Evolutionary conservation across 1,284 basidiomycete genomes (phyloP).

Genomic region (Singerocomus inundabilis): DNA sequence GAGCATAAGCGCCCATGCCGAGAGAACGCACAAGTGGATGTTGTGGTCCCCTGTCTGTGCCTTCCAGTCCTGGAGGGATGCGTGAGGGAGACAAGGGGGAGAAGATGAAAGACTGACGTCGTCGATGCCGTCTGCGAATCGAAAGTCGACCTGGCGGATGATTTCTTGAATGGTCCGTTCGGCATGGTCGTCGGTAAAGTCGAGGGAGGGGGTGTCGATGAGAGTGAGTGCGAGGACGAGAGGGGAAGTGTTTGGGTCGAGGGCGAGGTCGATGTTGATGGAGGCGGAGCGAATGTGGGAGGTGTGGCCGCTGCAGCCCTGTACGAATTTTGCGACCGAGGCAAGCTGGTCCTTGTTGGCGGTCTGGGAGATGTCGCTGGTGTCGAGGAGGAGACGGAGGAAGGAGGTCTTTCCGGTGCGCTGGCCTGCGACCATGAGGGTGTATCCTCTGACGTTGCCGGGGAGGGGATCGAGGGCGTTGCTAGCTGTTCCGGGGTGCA

Average conservation of each 20-base stretch:
- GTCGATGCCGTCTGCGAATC: constrained; percentile 65
- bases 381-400: constrained; percentile 74
- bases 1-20: constrained; percentile 22
- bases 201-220: constrained; percentile 75
- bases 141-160: constrained; percentile 61
- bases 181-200: constrained; percentile 59
- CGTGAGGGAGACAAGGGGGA: constrained; percentile 11
- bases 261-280: constrained; percentile 61
- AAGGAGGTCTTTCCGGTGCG: constrained; percentile 80
- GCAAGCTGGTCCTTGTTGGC: constrained; percentile 68
- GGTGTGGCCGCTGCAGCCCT: constrained; percentile 65
- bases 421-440: constrained; percentile 72
- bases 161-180: constrained; percentile 63
- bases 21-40: constrained; percentile 69
- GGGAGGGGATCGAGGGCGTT: constrained; percentile 26
- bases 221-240: constrained; percentile 62
- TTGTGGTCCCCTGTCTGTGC: constrained; percentile 67
- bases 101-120: constrained; percentile 52
- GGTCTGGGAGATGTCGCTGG: constrained; percentile 56
- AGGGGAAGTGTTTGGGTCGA: constrained; percentile 42
- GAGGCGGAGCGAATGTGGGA: constrained; percentile 64
- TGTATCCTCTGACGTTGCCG: constrained; percentile 43
- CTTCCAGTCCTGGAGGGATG: constrained; percentile 55
- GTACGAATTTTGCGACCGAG: constrained; percentile 74
- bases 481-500: constrained; percentile 28